These are phyloP conservation scores for Kockiozyma suomiensis DNA, from an alignment of 805 yeast species.

Conservation along the genomic window DNA sequence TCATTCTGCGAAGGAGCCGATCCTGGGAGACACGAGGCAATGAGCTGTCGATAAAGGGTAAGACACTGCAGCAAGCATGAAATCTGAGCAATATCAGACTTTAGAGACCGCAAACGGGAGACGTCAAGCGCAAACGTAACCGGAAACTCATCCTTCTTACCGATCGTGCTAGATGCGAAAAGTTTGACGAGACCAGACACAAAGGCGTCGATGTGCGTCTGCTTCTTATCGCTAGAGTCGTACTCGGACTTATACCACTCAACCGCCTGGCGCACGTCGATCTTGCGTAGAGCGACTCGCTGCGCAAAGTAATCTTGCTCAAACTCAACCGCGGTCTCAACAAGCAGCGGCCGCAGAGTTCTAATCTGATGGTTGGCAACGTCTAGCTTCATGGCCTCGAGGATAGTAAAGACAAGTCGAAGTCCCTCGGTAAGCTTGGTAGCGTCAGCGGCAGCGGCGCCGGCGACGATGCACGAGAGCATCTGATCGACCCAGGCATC, in stretches of 20 bases:
- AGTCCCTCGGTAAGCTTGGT: constrained; percentile 69
- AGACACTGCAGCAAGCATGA: constrained; percentile 77
- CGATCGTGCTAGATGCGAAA: constrained; percentile 17
- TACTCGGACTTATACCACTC: constrained; percentile 62
- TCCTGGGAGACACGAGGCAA: constrained; percentile 30
- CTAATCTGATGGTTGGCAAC: constrained; percentile 94
- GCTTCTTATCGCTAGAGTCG: constrained; percentile 3
- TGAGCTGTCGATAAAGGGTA: constrained; percentile 70
- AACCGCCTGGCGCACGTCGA: constrained; percentile 61
- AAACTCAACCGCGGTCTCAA: constrained; percentile 84
- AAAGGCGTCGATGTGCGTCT: constrained; percentile 16
- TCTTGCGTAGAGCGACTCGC: constrained; percentile 48
- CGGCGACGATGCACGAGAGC: constrained; percentile 54
- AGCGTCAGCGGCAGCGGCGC: constrained; percentile 17
- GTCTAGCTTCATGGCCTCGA: constrained; percentile 93
- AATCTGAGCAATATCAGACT: constrained; percentile 84
- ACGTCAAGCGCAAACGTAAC: constrained; percentile 82
- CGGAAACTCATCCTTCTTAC: constrained; percentile 66
- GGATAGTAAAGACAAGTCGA: constrained; percentile 72
- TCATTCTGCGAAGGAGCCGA: constrained; percentile 12
- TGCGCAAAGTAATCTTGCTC: constrained; percentile 79
- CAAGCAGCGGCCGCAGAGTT: constrained; percentile 76
- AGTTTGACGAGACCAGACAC: constrained; percentile 29
- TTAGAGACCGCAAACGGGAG: constrained; percentile 69
- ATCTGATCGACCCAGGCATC: constrained; percentile 86